Evolutionary conservation across 2,329 filamentous ascomycete species (phyloP).

Genomic region (Aspergillus carbonarius): DNA sequence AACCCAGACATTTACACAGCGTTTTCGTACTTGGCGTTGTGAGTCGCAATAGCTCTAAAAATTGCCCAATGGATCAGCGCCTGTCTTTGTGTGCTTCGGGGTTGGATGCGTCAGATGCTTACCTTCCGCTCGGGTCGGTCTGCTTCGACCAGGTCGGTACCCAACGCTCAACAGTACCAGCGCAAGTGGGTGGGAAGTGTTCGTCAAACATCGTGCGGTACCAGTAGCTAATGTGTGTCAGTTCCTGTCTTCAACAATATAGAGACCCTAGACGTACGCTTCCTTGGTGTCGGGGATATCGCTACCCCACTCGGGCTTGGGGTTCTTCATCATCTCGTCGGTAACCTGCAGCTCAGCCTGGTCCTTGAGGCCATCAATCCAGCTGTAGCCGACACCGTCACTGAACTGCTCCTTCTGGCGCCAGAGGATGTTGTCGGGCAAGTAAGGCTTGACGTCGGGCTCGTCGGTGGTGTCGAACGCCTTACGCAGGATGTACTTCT

Average conservation of each 20-base stretch:
- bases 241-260: not conserved
- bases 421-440: conserved; percentile 96
- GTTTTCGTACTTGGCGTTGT: conserved; percentile 70
- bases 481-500: conserved; percentile 98
- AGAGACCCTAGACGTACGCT: conserved; percentile 59
- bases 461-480: conserved; percentile 93
- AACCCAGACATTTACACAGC: conserved; percentile 34
- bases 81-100: not conserved
- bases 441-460: conserved; percentile 75
- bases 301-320: conserved; percentile 90
- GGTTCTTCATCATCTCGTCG: conserved; percentile 98
- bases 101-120: conserved; percentile 28
- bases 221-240: conserved; percentile 68
- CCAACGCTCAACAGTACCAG: conserved; percentile 93
- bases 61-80: conserved; percentile 9
- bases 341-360: conserved; percentile 84
- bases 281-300: conserved; percentile 97
- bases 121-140: conserved; percentile 91
- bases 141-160: conserved; percentile 96
- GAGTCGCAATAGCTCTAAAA: conserved; percentile 69
- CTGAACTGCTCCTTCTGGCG: conserved; percentile 99
- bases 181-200: conserved; percentile 91
- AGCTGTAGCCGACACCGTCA: conserved; percentile 96
- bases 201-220: conserved; percentile 99
- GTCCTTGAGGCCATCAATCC: conserved; percentile 98